Evolutionary conservation across 2,329 filamentous ascomycete genomes (phyloP).

Genomic region (Alternaria metachromatica): DNA sequence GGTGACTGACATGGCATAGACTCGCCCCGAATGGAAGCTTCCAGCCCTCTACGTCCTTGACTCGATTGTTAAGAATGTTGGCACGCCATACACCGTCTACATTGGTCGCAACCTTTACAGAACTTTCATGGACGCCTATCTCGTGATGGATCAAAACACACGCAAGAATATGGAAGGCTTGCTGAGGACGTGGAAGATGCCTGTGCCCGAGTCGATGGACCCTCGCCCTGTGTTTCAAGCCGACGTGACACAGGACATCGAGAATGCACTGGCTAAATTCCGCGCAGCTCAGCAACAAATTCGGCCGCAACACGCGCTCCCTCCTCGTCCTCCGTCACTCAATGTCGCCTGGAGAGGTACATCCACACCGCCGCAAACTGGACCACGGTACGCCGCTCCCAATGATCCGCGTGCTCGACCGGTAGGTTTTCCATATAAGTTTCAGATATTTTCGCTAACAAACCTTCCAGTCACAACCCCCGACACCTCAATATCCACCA

Average conservation of each 20-base stretch:
- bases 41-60: conserved; percentile 97
- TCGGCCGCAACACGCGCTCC: conserved; percentile 49
- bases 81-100: conserved; percentile 95
- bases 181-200: conserved; percentile 97
- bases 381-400: conserved; percentile 40
- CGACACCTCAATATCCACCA: conserved; percentile 35
- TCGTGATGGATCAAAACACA: conserved; percentile 80
- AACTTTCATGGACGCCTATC: conserved; percentile 97
- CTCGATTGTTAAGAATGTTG: conserved; percentile 98
- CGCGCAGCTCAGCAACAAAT: conserved; percentile 66
- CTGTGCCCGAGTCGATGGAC: conserved; percentile 91
- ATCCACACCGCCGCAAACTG: conserved; percentile 70
- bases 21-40: conserved; percentile 84
- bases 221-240: conserved; percentile 89
- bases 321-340: conserved; percentile 47
- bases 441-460: conserved; percentile 7
- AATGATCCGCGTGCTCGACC: conserved; percentile 47
- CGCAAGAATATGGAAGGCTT: conserved; percentile 95
- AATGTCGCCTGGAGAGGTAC: conserved; percentile 72
- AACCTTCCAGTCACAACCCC: conserved; percentile 22
- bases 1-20: conserved; percentile 62
- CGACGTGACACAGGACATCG: conserved; percentile 87
- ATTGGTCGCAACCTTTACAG: conserved; percentile 89
- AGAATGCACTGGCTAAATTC: conserved; percentile 90
- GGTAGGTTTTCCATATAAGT: conserved; percentile 24